Percentiles rank a stretch among this genome's conserved stretches.
phyloP scores from a whole-genome alignment of 345 rosid genomes.

The Clarkia xantiana region DNA sequence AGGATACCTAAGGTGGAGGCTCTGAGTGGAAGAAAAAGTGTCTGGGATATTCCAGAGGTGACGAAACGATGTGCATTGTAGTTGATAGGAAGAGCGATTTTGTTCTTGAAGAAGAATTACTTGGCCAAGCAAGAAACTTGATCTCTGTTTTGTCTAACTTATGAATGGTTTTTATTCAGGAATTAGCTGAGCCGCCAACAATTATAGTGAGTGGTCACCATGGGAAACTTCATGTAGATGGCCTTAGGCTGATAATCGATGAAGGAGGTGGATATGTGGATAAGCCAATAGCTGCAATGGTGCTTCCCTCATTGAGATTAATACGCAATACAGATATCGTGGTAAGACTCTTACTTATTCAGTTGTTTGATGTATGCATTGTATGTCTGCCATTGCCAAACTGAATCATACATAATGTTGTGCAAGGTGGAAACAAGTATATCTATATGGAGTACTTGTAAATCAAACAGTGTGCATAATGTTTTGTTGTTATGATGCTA shows the following conservation, averaged over 20 bases:
- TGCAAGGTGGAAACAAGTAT: too few relatives aligned
- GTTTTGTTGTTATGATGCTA: too few relatives aligned
- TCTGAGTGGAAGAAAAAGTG: conserved; percentile 52
- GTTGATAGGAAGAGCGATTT: not conserved
- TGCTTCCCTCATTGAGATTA: conserved; percentile 58
- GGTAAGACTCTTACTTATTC: conserved; percentile 8
- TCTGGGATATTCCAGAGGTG: conserved; percentile 80
- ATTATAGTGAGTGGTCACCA: conserved; percentile 75
- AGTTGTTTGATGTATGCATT: too few relatives aligned
- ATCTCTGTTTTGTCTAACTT: conserved; percentile 2
- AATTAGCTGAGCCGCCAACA: conserved; percentile 28
- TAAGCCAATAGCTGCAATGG: conserved; percentile 66
- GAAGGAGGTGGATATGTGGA: conserved; percentile 63
- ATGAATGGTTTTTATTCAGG: conserved; percentile 14
- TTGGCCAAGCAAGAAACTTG: not conserved
- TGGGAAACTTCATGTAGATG: conserved; percentile 65
- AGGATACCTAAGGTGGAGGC: conserved; percentile 42
- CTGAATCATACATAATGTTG: too few relatives aligned
- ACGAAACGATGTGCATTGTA: not conserved
- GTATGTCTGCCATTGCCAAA: too few relatives aligned
- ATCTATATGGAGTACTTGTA: too few relatives aligned
- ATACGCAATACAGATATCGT: conserved; percentile 41
- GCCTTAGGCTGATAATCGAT: conserved; percentile 64
- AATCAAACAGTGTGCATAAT: too few relatives aligned
- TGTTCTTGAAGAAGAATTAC: not conserved